A percentile compares a stretch with the other conserved stretches of the same genome.
Conservation (phyloP, 345 rosid genomes). For the Eucalyptus decipiens region DNA sequence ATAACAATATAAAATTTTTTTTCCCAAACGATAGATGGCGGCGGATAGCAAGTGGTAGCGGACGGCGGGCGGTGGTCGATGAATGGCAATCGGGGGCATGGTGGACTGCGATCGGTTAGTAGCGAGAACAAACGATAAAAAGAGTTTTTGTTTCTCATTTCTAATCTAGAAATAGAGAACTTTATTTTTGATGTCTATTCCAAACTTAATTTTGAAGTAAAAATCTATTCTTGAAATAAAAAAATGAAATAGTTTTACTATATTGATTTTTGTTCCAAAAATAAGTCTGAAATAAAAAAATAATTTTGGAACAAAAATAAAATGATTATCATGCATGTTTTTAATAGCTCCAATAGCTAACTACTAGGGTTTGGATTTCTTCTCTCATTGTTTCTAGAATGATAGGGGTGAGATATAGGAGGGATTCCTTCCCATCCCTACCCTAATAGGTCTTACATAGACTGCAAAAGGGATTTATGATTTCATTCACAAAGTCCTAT, state of each 20-base stretch:
- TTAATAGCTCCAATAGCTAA: neutral
- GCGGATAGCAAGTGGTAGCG: rapidly evolving
- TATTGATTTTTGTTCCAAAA: rapidly evolving
- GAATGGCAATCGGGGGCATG: rapidly evolving
- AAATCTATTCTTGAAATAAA: rapidly evolving
- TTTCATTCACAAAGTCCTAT: neutral
- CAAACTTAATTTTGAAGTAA: rapidly evolving
- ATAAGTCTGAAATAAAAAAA: rapidly evolving
- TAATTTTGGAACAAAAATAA: rapidly evolving
- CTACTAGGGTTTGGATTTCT: neutral
- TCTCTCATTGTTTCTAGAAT: neutral
- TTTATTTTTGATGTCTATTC: no score
- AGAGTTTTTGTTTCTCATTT: no score
- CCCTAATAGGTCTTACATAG: neutral
- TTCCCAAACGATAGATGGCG: rapidly evolving
- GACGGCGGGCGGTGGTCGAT: rapidly evolving
- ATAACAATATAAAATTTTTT: no score
- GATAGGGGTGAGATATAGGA: neutral
- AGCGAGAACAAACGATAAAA: rapidly evolving
- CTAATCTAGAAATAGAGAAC: rapidly evolving
- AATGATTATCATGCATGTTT: rapidly evolving
- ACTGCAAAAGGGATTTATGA: neutral
- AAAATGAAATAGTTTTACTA: no score
- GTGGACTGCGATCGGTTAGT: rapidly evolving
- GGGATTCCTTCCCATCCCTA: neutral